Conservation (phyloP, 2,329 filamentous ascomycete genomes). For the Neopestalotiopsis clavispora region DNA sequence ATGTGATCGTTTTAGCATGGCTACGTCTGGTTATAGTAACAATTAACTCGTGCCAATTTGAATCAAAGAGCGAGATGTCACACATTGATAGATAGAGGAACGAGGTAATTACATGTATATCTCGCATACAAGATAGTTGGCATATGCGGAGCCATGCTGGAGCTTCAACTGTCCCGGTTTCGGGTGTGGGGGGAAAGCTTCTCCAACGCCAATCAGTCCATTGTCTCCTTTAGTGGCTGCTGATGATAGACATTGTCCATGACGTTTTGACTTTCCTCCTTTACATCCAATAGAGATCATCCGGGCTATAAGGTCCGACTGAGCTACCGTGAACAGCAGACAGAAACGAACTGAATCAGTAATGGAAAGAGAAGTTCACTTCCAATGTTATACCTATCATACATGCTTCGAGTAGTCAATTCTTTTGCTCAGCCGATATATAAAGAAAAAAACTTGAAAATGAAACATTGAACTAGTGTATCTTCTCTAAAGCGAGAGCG, state of each 20-base stretch:
- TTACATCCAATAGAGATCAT: neutral
- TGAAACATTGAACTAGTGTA: constrained; percentile 3
- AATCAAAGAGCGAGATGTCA: too few relatives aligned
- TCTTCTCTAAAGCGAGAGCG: constrained; percentile 11
- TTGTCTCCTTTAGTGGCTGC: neutral
- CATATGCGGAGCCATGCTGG: neutral
- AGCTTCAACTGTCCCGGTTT: neutral
- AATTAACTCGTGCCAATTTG: too few relatives aligned
- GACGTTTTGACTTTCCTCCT: neutral
- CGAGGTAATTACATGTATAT: neutral
- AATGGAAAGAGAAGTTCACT: neutral
- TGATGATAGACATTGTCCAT: neutral
- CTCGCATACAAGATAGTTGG: neutral
- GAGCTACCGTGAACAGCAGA: neutral
- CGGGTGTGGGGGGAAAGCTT: neutral
- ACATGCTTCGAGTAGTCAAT: neutral
- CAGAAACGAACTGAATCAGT: neutral
- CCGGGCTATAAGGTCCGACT: neutral
- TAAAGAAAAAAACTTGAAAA: neutral
- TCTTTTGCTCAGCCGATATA: neutral
- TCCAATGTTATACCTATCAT: neutral
- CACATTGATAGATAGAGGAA: too few relatives aligned
- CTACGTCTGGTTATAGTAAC: too few relatives aligned
- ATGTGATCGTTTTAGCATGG: neutral
- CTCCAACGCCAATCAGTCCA: neutral